These are phyloP conservation scores for Tolypocladium sp. DNA, from an alignment of 2,329 filamentous ascomycete genomes.

Conservation along the genomic window DNA sequence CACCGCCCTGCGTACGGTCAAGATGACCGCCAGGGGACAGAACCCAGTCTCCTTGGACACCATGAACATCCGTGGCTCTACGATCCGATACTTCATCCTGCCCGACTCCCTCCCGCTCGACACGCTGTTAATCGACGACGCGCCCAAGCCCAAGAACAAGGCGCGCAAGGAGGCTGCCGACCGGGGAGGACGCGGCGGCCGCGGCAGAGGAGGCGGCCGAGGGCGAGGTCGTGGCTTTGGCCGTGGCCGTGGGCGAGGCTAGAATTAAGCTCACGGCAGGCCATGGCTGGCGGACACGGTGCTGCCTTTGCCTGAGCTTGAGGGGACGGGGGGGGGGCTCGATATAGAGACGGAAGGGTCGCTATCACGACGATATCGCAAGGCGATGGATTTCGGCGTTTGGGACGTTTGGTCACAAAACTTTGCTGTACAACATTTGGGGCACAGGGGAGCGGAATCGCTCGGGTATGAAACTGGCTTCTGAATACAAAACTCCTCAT, in stretches of 20 bases:
- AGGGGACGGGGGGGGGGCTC: background rate
- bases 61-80: constrained; percentile 94
- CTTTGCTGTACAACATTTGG: constrained; percentile 2
- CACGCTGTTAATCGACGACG: constrained; percentile 90
- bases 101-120: constrained; percentile 93
- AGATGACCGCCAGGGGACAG: constrained; percentile 87
- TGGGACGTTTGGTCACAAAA: constrained; percentile 23
- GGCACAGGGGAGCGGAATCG: background rate
- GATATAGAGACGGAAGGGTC: background rate
- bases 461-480: constrained; percentile 1
- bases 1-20: constrained; percentile 87
- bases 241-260: constrained; percentile 26
- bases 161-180: constrained; percentile 76
- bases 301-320: background rate
- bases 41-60: constrained; percentile 83
- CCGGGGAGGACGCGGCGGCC: constrained; percentile 44
- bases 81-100: constrained; percentile 93
- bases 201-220: constrained; percentile 44
- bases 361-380: constrained; percentile 14
- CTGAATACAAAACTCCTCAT: constrained; percentile 2
- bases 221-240: constrained; percentile 35
- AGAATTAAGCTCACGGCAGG: background rate
- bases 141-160: constrained; percentile 99
- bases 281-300: background rate
- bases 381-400: constrained; percentile 24